phyloP scores from a whole-genome alignment of 805 yeast species.

The Myxozyma sirexii region DNA sequence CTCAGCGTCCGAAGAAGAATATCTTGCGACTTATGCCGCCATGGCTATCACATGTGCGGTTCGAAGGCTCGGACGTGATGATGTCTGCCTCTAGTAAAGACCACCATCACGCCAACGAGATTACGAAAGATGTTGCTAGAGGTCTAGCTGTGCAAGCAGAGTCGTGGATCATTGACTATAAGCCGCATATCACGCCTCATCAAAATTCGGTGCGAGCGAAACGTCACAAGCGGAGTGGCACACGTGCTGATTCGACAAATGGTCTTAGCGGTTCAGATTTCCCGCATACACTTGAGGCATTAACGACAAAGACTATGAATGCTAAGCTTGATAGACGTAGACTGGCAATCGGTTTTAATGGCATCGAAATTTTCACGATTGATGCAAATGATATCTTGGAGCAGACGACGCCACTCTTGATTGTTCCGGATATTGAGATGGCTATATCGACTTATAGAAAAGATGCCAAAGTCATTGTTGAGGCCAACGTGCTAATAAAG shows the following conservation, averaged over 20 bases:
- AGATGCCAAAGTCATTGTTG: slow-evolving; percentile 24
- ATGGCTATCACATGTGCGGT: slow-evolving; percentile 39
- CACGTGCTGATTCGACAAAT: slow-evolving; percentile 3
- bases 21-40: slow-evolving; percentile 33
- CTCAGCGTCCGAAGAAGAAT: slow-evolving; percentile 4
- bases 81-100: slow-evolving; percentile 26
- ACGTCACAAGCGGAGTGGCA: slow-evolving; percentile 14
- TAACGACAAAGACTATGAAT: neutral
- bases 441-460: slow-evolving; percentile 32
- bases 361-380: slow-evolving; percentile 37
- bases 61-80: slow-evolving; percentile 38
- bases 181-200: slow-evolving; percentile 12
- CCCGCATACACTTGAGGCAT: slow-evolving; percentile 5
- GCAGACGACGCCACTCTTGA: slow-evolving; percentile 34
- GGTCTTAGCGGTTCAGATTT: slow-evolving; percentile 1
- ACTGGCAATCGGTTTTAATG: slow-evolving; percentile 36
- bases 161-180: slow-evolving; percentile 31
- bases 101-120: neutral
- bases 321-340: slow-evolving; percentile 33
- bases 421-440: slow-evolving; percentile 38
- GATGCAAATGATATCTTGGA: slow-evolving; percentile 37
- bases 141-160: slow-evolving; percentile 28
- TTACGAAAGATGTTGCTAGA: slow-evolving; percentile 13
- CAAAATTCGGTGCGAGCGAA: neutral
- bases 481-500: slow-evolving; percentile 34